Conservation (phyloP, 2,329 filamentous ascomycete genomes). For the Arthrobotrys megalospora region DNA sequence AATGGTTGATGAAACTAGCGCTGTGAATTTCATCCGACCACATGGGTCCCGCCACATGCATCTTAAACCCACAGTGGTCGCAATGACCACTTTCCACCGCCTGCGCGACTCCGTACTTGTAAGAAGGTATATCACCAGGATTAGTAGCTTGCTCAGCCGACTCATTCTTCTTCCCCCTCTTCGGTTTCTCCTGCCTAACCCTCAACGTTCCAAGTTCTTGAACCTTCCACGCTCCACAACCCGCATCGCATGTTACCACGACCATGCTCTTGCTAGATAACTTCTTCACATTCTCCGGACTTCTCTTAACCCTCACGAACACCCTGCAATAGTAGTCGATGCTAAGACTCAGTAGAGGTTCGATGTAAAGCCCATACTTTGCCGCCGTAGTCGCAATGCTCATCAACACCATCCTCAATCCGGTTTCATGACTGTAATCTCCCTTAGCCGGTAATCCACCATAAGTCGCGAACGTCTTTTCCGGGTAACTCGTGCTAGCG, state of each 20-base stretch:
- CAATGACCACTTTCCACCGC: slow-evolving; percentile 78
- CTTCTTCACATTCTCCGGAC: slow-evolving; percentile 89
- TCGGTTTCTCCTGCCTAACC: slow-evolving; percentile 72
- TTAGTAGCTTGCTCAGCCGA: slow-evolving; percentile 63
- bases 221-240: slow-evolving; percentile 91
- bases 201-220: slow-evolving; percentile 83
- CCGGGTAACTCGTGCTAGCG: slow-evolving; percentile 92
- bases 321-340: slow-evolving; percentile 96
- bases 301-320: slow-evolving; percentile 85
- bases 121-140: slow-evolving; percentile 70
- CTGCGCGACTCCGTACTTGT: slow-evolving; percentile 82
- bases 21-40: slow-evolving; percentile 92
- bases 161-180: not conserved
- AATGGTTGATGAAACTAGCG: slow-evolving; percentile 81
- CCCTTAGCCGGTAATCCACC: slow-evolving; percentile 91
- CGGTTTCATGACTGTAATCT: slow-evolving; percentile 87
- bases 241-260: slow-evolving; percentile 89
- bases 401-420: slow-evolving; percentile 87
- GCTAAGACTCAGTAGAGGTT: slow-evolving; percentile 90
- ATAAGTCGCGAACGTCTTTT: slow-evolving; percentile 95
- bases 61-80: slow-evolving; percentile 86
- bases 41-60: slow-evolving; percentile 89
- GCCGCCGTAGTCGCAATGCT: slow-evolving; percentile 84
- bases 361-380: slow-evolving; percentile 87
- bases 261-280: slow-evolving; percentile 92